Evolutionary conservation across 2,329 filamentous ascomycete genomes (phyloP).

Genomic region (Fusarium buharicum): DNA sequence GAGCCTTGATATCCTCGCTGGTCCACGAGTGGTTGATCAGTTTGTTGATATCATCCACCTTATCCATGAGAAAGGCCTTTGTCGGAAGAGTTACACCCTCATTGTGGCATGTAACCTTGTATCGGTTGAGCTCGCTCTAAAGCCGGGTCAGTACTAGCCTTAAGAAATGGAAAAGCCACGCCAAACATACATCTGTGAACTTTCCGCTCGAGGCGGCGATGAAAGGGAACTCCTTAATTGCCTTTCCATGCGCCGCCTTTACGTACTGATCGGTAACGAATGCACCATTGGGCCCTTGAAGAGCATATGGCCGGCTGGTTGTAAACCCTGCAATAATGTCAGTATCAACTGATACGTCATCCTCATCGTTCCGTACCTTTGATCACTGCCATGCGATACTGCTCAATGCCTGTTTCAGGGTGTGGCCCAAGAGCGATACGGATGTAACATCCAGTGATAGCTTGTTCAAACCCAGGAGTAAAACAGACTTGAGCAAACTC

Average conservation of each 20-base stretch:
- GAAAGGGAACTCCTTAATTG: constrained; percentile 87
- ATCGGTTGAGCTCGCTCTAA: constrained; percentile 82
- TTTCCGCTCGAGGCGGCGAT: constrained; percentile 86
- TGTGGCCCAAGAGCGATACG: constrained; percentile 86
- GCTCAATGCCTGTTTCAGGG: constrained; percentile 74
- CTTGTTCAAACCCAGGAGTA: constrained; percentile 86
- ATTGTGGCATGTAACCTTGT: constrained; percentile 76
- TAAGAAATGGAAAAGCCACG: too few species aligned
- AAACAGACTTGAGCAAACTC: constrained; percentile 94
- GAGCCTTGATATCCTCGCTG: constrained; percentile 81
- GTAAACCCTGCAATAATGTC: constrained; percentile 70
- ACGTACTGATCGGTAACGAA: constrained; percentile 90
- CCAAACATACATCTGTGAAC: constrained; percentile 77
- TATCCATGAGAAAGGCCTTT: constrained; percentile 73
- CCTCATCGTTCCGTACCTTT: constrained; percentile 68
- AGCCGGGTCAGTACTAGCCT: constrained; percentile 38
- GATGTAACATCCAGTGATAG: constrained; percentile 84
- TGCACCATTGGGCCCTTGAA: constrained; percentile 79
- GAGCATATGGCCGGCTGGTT: constrained; percentile 83
- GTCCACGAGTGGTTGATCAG: constrained; percentile 85
- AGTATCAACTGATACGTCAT: constrained; percentile 20
- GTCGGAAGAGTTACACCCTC: constrained; percentile 80
- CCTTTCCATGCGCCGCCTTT: constrained; percentile 82
- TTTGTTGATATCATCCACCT: constrained; percentile 82
- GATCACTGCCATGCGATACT: constrained; percentile 89